Evolutionary conservation across 371 early-diverging fungal genomes (phyloP).

Genomic region (Mucor mucedo): DNA sequence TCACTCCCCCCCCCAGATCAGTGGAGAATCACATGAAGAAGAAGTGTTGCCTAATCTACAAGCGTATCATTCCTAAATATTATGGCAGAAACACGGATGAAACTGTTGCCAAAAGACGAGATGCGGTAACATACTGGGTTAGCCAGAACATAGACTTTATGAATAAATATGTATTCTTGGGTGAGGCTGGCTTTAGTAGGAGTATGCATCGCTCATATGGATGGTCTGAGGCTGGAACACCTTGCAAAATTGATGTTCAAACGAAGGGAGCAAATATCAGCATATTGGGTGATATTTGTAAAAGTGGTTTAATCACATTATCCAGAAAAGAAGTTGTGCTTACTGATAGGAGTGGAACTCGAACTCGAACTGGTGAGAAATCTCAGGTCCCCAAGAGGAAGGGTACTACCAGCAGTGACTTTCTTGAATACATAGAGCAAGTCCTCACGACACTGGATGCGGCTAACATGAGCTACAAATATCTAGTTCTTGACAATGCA

Average conservation of each 20-base stretch:
- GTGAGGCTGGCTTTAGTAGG: constrained; percentile 23
- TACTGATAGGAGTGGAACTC: constrained; percentile 11
- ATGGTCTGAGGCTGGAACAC: constrained; percentile 25
- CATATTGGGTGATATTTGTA: constrained; percentile 6
- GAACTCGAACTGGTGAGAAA: not conserved
- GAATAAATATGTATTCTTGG: constrained; percentile 25
- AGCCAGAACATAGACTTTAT: constrained; percentile 29
- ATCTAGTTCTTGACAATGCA: constrained; percentile 23
- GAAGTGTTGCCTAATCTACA: constrained; percentile 28
- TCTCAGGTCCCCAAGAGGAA: constrained; percentile 9
- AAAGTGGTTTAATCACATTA: constrained; percentile 20
- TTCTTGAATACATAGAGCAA: constrained; percentile 24
- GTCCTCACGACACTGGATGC: constrained; percentile 18
- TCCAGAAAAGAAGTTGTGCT: constrained; percentile 20
- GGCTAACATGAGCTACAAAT: constrained; percentile 17
- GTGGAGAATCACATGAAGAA: constrained; percentile 25
- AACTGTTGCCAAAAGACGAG: constrained; percentile 29
- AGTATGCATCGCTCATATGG: constrained; percentile 25
- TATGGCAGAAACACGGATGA: constrained; percentile 25
- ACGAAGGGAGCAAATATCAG: constrained; percentile 19
- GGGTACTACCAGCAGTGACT: constrained; percentile 22
- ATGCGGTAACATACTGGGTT: constrained; percentile 28
- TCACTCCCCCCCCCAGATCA: constrained; percentile 19
- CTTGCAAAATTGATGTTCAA: constrained; percentile 22
- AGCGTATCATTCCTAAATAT: constrained; percentile 27